Conservation (phyloP, 1,284 basidiomycete genomes). For the Trametes versicolor region DNA sequence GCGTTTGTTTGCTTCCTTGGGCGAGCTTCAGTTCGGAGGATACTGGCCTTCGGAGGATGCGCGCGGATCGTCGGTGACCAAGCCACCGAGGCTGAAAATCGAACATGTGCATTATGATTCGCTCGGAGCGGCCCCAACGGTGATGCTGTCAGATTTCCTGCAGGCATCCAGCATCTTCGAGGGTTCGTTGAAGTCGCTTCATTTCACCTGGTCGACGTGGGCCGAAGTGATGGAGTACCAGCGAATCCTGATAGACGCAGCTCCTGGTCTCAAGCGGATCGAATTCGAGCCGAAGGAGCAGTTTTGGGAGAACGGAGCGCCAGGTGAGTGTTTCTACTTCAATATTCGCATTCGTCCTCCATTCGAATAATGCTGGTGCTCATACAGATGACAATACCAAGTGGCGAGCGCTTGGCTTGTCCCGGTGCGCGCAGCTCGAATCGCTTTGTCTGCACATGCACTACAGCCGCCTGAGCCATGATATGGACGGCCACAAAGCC, state of each 20-base stretch:
- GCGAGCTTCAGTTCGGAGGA: conserved; percentile 1
- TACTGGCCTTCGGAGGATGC: not conserved
- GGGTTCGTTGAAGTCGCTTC: not conserved
- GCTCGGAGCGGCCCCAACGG: not conserved
- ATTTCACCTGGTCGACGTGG: conserved; percentile 3
- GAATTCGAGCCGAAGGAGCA: conserved; percentile 1
- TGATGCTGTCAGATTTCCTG: not conserved
- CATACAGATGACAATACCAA: not conserved
- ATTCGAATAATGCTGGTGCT: not conserved
- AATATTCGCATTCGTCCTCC: not conserved
- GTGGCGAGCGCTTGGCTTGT: not conserved
- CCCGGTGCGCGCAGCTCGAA: conserved; percentile 5
- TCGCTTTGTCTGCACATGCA: conserved; percentile 5
- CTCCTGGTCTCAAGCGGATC: not conserved
- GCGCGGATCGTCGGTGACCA: not conserved
- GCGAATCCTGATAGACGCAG: not conserved
- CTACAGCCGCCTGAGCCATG: not conserved
- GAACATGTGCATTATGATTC: not conserved
- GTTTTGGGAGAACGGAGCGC: not conserved
- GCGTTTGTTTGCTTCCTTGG: conserved; percentile 4
- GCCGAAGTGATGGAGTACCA: not conserved
- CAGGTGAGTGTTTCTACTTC: not conserved
- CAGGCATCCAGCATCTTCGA: not conserved
- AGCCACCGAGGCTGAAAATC: not conserved
- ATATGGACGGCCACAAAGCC: not conserved